Evolutionary conservation across 2,329 filamentous ascomycete genomes (phyloP), one percentile per base, ranked within the genome.

Genomic region (Colletotrichum musicola): DNA sequence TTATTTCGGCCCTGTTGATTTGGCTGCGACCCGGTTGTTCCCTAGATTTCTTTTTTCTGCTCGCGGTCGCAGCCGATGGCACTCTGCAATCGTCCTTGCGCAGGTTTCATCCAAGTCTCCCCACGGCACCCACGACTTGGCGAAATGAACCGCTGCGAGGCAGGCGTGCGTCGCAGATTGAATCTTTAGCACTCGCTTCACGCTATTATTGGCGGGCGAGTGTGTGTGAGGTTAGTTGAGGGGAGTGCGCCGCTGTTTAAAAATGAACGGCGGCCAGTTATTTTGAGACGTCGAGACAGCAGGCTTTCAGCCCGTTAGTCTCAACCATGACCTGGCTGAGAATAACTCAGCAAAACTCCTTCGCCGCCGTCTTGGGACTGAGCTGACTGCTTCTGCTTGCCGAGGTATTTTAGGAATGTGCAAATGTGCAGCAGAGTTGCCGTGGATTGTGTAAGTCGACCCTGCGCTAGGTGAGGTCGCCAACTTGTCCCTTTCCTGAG

Each of bases 1-100:
- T 65, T 68, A 68, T 55, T 51, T 68, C 65, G 42, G 65, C 65
- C 62, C 55, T 65, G 55, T 40, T 40, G 55, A 60, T 60, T 46
- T 20, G 27, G 30, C 30, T 10, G 30, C 30, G 30, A 35, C 30
- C 30, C 30, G 30, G 30, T 35, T 35, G 30, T 35, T 35, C 30
- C 7, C 30, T 55, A 10, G 16, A 12, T 20, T 20, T 22, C 5
- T 49, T 10, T 49, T 49, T 12, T 49, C 18, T 49, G 16, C 18
- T 49, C 18, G 22, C 22, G 27, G 58, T 49, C n/a, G 62, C 18
- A 5, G 16, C 7, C 22, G 18, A 68, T 64, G 65, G 6, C 12
- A 64, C 61, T 30, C 22, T 68, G 62, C 49, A 55, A 38, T 40
- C 25, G 62, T 46, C 50, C 42, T 55, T 55, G 50, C 35, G 55